Base-by-base conservation (phyloP, 2,329 filamentous ascomycete species). In the Neodidymelliopsis sp. region DNA sequence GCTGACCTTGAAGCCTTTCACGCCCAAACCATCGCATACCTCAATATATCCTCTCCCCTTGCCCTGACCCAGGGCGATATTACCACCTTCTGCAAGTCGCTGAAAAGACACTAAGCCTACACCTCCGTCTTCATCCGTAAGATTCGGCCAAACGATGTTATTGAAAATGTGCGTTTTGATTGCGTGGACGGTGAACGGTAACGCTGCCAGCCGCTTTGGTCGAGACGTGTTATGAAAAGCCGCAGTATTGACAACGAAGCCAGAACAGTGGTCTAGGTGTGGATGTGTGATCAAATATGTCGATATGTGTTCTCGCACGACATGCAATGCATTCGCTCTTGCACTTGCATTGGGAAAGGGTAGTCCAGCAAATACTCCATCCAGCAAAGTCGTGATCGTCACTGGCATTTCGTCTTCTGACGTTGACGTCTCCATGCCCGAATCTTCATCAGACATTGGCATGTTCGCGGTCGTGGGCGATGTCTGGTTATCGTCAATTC, bases 121-220 rank as follows among this genome's bases (percentile, higher is more conserved):
- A 18, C 94, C 94, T 24, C 92, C 91, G 70, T 96, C 94, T 74
- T 99, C 94, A 66, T 99, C 93, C 0, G 91, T 95, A 28, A 99
- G 77, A 61, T 99, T 99, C 0, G 94, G 94, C 94, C 94, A 99
- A 43, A 97, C 96, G 49, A 96, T 79, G 66, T 97, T 95, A 74
- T 99, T 99, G 78, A 99, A 99, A 51, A 99, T 90, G 73, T 99
- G 92, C 0, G 81, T 85, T 71, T 96, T 97, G 73, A 99, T 87
- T 0, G 93, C 92, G 34, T 90, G 82, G 40, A 99, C 92, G n/a
- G 93, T 96, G 20, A 85, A 87, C 0, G 92, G 91, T 4, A 97
- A 77, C 0, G 89, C 93, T 1, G 93, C 91, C 11, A 99, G 79
- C 18, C 88, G 85, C 74, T 97, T 99, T 0, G 91, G 90, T 23